Percentiles rank a stretch among this genome's conserved stretches.
These are phyloP conservation scores for Aspergillus intermedius DNA, from an alignment of 2,329 filamentous ascomycete species.

Conservation along the genomic window DNA sequence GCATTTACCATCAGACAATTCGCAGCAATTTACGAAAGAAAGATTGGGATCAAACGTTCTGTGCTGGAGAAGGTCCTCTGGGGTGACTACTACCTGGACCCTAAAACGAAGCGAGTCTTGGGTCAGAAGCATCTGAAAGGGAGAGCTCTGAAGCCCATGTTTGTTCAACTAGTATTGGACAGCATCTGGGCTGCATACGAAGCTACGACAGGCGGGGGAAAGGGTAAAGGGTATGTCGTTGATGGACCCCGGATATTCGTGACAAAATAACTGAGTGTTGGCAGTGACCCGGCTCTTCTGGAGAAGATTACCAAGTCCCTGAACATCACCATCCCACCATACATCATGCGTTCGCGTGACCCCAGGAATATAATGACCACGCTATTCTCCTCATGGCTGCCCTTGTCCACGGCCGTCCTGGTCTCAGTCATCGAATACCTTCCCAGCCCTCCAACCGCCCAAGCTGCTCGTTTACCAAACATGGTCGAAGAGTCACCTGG, in stretches of 20 bases:
- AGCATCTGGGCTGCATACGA: conserved; percentile 95
- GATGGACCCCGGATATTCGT: background rate
- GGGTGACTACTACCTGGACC: conserved; percentile 94
- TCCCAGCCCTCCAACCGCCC: conserved; percentile 73
- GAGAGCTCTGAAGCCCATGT: conserved; percentile 86
- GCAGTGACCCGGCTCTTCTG: conserved; percentile 66
- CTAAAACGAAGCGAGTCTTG: conserved; percentile 91
- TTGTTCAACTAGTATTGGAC: conserved; percentile 91
- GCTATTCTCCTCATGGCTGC: conserved; percentile 84
- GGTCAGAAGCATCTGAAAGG: conserved; percentile 90
- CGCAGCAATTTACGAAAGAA: conserved; percentile 88
- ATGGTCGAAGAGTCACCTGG: conserved; percentile 77
- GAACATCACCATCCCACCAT: conserved; percentile 73
- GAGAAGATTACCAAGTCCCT: conserved; percentile 96
- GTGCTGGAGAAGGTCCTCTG: conserved; percentile 89
- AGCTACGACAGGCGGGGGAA: conserved; percentile 75
- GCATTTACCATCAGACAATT: conserved; percentile 96
- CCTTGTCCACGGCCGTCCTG: conserved; percentile 81
- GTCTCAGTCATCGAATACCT: conserved; percentile 92
- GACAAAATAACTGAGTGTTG: conserved; percentile 25
- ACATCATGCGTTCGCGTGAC: conserved; percentile 77
- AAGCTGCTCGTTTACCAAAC: conserved; percentile 70
- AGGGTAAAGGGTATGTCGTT: conserved; percentile 65
- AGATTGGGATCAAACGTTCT: conserved; percentile 85
- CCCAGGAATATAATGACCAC: conserved; percentile 75